A percentile compares a stretch with the other conserved stretches of the same genome.
phyloP scores from a whole-genome alignment of 148 eudicot genomes.

The Amaranthus palmeri region DNA sequence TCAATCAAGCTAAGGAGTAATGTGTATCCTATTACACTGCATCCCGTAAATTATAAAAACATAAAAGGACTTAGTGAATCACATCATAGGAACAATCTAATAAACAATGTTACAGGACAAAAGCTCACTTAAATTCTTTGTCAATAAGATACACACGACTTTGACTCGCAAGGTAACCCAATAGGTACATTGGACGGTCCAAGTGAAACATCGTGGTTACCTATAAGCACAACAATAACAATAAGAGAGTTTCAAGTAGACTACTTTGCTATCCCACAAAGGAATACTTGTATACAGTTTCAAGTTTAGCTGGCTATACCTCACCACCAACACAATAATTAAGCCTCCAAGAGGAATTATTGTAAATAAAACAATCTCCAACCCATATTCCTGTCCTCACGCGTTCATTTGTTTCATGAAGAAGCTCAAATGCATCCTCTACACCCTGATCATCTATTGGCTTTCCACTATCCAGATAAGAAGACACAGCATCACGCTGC shows the following conservation, averaged over 20 bases:
- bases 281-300: not conserved
- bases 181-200: constrained; percentile 97
- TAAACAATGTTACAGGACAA: constrained; percentile 1
- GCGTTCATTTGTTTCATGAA: constrained; percentile 89
- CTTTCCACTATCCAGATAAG: constrained; percentile 85
- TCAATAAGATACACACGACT: constrained; percentile 95
- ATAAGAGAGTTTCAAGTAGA: not conserved
- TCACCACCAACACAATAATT: constrained; percentile 99
- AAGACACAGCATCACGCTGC: constrained; percentile 91
- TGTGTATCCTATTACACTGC: constrained; percentile 91
- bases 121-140: constrained; percentile 94
- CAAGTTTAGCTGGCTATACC: constrained; percentile 41
- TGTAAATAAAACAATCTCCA: constrained; percentile 96
- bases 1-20: constrained; percentile 87
- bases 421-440: constrained; percentile 93
- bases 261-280: not conserved
- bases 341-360: constrained; percentile 91
- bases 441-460: constrained; percentile 84
- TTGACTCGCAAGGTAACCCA: constrained; percentile 96
- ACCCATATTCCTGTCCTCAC: constrained; percentile 98
- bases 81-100: constrained; percentile 9
- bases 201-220: constrained; percentile 98
- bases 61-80: constrained; percentile 8
- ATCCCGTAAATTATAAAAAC: constrained; percentile 19
- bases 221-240: constrained; percentile 34